These are phyloP conservation scores for Cladophialophora exuberans DNA, from an alignment of 2,329 filamentous ascomycete species.

Conservation along the genomic window DNA sequence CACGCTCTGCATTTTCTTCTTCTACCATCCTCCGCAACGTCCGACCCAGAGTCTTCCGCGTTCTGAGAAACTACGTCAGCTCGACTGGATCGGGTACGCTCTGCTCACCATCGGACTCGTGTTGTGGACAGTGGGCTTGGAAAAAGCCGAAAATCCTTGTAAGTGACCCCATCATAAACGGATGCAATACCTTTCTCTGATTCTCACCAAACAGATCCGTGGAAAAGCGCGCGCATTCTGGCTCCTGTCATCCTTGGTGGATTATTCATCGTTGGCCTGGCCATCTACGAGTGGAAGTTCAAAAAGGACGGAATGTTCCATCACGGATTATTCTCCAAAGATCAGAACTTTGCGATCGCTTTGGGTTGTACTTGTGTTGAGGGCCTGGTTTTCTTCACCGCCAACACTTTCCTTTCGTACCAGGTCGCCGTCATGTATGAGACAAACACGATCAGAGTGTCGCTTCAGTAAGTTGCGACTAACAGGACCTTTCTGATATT, in stretches of 20 bases:
- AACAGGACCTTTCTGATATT: background rate
- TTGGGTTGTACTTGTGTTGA: slow-evolving; percentile 61
- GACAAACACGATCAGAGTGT: background rate
- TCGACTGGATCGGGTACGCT: background rate
- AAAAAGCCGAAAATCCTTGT: background rate
- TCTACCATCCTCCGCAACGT: background rate
- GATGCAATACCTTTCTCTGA: too few species aligned
- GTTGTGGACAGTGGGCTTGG: background rate
- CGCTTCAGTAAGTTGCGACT: slow-evolving; percentile 1
- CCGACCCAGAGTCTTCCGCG: background rate
- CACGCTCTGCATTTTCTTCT: background rate
- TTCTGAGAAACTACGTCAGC: background rate
- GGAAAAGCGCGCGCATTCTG: slow-evolving; percentile 55
- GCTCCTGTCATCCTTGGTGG: slow-evolving; percentile 53
- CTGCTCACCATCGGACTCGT: background rate
- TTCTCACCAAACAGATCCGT: slow-evolving; percentile 58
- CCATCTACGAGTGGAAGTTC: slow-evolving; percentile 60
- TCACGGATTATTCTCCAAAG: slow-evolving; percentile 55
- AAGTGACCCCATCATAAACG: too few species aligned
- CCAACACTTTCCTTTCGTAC: slow-evolving; percentile 37
- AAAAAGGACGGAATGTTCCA: slow-evolving; percentile 52
- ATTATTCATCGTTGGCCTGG: slow-evolving; percentile 47
- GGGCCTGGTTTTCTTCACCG: slow-evolving; percentile 66
- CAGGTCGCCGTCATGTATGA: slow-evolving; percentile 17
- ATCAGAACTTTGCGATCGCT: slow-evolving; percentile 62